Evolutionary conservation across 2,329 filamentous ascomycete genomes (phyloP).

Genomic region (Talaromyces marneffei): DNA sequence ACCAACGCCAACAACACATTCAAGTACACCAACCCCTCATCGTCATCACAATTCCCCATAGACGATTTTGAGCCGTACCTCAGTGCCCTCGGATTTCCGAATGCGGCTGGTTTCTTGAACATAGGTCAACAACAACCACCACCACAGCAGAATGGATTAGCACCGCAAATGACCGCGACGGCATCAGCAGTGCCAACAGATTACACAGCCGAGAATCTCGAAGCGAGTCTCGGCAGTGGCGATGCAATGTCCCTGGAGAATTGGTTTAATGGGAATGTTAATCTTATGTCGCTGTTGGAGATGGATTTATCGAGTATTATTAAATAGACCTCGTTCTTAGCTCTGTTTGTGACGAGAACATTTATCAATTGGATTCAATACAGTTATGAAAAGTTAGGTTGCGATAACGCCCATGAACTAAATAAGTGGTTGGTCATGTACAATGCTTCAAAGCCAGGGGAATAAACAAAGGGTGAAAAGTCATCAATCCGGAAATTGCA

Average conservation of each 20-base stretch:
- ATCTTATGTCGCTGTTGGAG: constrained; percentile 16
- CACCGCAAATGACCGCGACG: not conserved
- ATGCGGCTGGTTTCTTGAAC: constrained; percentile 15
- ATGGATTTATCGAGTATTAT: constrained; percentile 16
- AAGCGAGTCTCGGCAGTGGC: not conserved
- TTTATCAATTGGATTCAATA: not conserved
- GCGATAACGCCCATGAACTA: not conserved
- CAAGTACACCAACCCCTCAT: not conserved
- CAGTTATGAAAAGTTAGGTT: not conserved
- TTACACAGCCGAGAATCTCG: not conserved
- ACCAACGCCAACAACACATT: not conserved
- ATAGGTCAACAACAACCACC: constrained; percentile 1
- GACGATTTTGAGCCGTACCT: constrained; percentile 17
- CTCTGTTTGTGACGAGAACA: not conserved
- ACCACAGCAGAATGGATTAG: not conserved
- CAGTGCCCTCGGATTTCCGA: constrained; percentile 16
- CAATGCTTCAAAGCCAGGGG: not conserved
- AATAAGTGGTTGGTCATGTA: not conserved
- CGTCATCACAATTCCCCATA: not conserved
- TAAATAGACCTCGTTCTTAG: not conserved
- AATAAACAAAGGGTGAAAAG: not conserved
- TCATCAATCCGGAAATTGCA: not conserved
- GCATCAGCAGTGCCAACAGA: not conserved
- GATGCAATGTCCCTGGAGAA: constrained; percentile 15
- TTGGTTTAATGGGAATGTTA: constrained; percentile 17